Conservation (phyloP, 805 yeast species). For the Ogataea haglerorum region DNA sequence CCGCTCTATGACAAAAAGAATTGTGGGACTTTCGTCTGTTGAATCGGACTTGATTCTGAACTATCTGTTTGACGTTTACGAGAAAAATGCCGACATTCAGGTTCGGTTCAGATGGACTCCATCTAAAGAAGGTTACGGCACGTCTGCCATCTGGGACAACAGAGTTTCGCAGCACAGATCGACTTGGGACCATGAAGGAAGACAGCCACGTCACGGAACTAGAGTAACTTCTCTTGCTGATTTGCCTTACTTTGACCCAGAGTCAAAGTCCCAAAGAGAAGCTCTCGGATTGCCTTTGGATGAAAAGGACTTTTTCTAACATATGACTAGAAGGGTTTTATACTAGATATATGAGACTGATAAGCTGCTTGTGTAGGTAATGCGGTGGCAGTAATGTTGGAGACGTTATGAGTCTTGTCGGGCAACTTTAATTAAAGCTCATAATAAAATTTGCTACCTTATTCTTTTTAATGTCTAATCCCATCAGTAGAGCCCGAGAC, state of each 20-base stretch:
- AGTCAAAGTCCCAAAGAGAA: conserved; percentile 51
- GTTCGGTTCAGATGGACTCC: conserved; percentile 47
- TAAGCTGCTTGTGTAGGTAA: too few relatives aligned
- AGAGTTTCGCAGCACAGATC: conserved; percentile 43
- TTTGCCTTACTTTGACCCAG: conserved; percentile 46
- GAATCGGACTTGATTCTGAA: conserved; percentile 49
- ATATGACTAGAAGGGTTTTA: too few relatives aligned
- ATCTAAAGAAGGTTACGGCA: conserved; percentile 35
- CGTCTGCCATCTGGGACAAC: conserved; percentile 49
- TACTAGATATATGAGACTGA: too few relatives aligned
- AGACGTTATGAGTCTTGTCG: too few relatives aligned
- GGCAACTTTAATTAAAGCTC: too few relatives aligned
- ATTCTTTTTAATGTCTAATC: too few relatives aligned
- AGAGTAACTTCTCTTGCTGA: conserved; percentile 55
- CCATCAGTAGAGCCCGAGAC: too few relatives aligned
- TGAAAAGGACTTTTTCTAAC: conserved; percentile 6
- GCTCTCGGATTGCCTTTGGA: conserved; percentile 38
- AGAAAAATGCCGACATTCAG: conserved; percentile 52
- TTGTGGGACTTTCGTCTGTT: conserved; percentile 48
- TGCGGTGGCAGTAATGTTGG: too few relatives aligned
- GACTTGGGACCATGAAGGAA: conserved; percentile 41
- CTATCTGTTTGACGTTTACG: conserved; percentile 40
- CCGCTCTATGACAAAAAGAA: conserved; percentile 47
- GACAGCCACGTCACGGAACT: conserved; percentile 47
- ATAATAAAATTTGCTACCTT: too few relatives aligned